Evolutionary conservation across 257 asterid species (phyloP), one percentile per base, ranked within the genome.

Genomic region (Nicotiana knightiana): DNA sequence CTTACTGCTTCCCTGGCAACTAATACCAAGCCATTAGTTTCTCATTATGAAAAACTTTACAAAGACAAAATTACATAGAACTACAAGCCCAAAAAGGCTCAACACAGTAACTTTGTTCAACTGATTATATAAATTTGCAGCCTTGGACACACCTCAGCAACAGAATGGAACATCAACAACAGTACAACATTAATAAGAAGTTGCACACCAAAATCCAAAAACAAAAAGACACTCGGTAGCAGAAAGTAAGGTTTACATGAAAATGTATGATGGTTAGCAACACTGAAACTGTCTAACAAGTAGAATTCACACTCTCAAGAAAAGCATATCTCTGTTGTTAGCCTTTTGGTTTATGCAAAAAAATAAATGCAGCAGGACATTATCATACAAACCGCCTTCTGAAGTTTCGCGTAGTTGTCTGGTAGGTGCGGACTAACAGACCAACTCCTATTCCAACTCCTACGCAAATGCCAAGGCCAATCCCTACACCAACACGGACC

Each of bases 321-420:
- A 26, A 26, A 26, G 67, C 64, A 84, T 24, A 32, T 57, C 53
- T 59, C 33, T 33, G 59, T 43, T 30, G 81, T 80, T 73, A 53
- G 81, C 81, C 37, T 28, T 75, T 68, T 62, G 58, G 84, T 71
- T 30, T 39, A 76, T 32, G 55, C 80, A 26, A 75, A 75, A 21
- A 48, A 28, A 21, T 2, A 58, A 75, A 75, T 75, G 63, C 63
- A 51, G 46, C 46, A 7, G 35, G 51, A 46, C 83, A 63, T 5
- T 73, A 26, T 81, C 81, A 93, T 51, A 89, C n/a, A 65, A 90
- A 88, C 53, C 92, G 90, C 66, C 95, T 91, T 87, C 90, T 92
- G 77, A 93, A 89, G 89, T 89, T 88, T 46, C 91, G 77, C 9
- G 86, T 73, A 57, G 86, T 80, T 48, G 84, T 70, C 55, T 82